phyloP scores from a whole-genome alignment of 163 green algal species.

The Coccomyxa subellipsoidea region DNA sequence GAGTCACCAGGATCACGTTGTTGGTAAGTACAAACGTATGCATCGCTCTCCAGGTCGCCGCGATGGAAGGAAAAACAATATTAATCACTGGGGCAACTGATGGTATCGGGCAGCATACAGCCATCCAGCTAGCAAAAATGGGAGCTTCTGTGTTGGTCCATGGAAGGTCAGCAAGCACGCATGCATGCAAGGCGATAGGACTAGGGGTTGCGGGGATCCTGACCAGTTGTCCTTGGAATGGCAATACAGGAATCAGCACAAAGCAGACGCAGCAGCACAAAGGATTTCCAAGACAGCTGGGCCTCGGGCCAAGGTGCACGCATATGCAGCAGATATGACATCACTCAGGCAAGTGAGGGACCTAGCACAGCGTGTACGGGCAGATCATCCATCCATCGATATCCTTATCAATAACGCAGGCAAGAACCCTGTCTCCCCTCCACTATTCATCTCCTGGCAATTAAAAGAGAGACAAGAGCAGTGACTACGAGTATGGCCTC shows the following conservation, averaged over 20 bases:
- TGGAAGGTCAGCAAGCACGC: constrained; percentile 33
- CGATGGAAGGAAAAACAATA: constrained; percentile 2
- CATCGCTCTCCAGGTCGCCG: not conserved
- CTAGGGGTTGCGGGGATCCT: not conserved
- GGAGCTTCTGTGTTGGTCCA: constrained; percentile 48
- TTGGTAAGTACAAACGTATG: too few species aligned
- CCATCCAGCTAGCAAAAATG: constrained; percentile 25
- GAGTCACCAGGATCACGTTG: too few species aligned
- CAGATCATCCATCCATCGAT: constrained; percentile 28
- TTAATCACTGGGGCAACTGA: constrained; percentile 29
- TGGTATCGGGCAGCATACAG: constrained; percentile 60
- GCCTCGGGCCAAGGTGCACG: constrained; percentile 5
- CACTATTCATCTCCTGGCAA: not conserved
- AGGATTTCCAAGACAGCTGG: not conserved
- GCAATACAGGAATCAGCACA: constrained; percentile 10
- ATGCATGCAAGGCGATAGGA: too few species aligned
- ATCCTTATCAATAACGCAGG: constrained; percentile 65
- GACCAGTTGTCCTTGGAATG: not conserved
- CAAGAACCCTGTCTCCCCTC: not conserved
- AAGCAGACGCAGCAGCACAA: constrained; percentile 20
- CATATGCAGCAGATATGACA: constrained; percentile 48
- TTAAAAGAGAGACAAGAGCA: not conserved
- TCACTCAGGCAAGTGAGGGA: constrained; percentile 28
- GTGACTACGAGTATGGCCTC: not conserved
- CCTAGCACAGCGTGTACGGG: constrained; percentile 45